Evolutionary conservation across 805 yeast species (phyloP).

Genomic region (Clavispora asparagi): DNA sequence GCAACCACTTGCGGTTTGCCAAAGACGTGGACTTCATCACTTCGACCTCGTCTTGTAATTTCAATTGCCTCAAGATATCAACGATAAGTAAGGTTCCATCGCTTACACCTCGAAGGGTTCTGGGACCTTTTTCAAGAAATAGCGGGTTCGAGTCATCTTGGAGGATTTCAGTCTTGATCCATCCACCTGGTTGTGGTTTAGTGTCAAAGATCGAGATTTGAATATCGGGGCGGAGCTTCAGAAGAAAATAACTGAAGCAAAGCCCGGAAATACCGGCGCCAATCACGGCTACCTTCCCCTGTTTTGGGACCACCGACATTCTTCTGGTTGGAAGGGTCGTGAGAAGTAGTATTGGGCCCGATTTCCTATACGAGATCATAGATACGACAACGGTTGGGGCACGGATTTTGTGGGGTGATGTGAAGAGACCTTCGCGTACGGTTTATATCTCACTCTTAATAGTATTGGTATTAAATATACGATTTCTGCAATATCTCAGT

Average conservation of each 20-base stretch:
- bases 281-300: constrained; percentile 58
- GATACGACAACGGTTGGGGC: background rate
- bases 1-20: constrained; percentile 70
- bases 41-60: constrained; percentile 44
- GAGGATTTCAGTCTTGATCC: constrained; percentile 52
- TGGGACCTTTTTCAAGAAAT: constrained; percentile 78
- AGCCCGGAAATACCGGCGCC: constrained; percentile 92
- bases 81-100: constrained; percentile 69
- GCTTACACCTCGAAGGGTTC: constrained; percentile 81
- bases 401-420: background rate
- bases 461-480: too few relatives aligned
- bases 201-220: constrained; percentile 59
- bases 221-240: constrained; percentile 72
- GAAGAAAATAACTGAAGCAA: constrained; percentile 62
- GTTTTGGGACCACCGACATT: constrained; percentile 19
- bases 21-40: constrained; percentile 53
- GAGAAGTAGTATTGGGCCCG: background rate
- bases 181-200: constrained; percentile 64
- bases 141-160: constrained; percentile 22
- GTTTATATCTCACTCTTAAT: background rate
- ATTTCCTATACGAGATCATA: background rate
- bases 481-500: constrained; percentile 4
- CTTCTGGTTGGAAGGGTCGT: background rate
- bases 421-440: background rate
- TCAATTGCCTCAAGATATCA: constrained; percentile 52